Evolutionary conservation across 1,284 basidiomycete genomes (phyloP).

Genomic region (Ustilago nuda): DNA sequence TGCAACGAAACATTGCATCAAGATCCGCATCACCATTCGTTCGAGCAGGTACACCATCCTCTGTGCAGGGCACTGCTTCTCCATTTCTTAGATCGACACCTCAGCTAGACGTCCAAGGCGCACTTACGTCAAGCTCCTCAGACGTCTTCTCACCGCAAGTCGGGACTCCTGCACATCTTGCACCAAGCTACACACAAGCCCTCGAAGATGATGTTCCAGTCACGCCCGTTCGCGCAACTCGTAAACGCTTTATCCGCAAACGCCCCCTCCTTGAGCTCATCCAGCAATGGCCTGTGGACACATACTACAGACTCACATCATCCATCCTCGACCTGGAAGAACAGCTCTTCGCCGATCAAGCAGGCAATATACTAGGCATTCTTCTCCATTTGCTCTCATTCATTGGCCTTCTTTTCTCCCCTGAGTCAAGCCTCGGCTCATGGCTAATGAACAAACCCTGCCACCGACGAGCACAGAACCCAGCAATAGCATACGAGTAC

Average conservation of each 20-base stretch:
- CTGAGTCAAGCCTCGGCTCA: constrained; percentile 39
- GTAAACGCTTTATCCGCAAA: constrained; percentile 39
- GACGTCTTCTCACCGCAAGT: background rate
- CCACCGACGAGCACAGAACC: constrained; percentile 40
- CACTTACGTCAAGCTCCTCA: constrained; percentile 10
- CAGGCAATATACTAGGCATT: constrained; percentile 45
- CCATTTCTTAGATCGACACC: constrained; percentile 21
- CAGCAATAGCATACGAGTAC: constrained; percentile 49
- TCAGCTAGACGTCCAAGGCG: constrained; percentile 9
- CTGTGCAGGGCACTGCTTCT: constrained; percentile 16
- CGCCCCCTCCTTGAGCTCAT: constrained; percentile 35
- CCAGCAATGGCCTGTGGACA: constrained; percentile 43
- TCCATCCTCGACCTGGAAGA: constrained; percentile 41
- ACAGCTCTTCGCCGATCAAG: constrained; percentile 41
- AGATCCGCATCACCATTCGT: constrained; percentile 19
- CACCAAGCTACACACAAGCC: background rate
- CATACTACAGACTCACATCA: constrained; percentile 31
- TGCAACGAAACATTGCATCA: constrained; percentile 12
- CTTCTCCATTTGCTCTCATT: constrained; percentile 39
- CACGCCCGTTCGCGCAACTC: constrained; percentile 2
- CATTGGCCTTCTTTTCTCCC: constrained; percentile 44
- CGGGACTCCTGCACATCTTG: background rate
- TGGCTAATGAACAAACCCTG: constrained; percentile 48
- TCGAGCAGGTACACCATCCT: constrained; percentile 24
- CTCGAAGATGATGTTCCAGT: constrained; percentile 1